Conservation (phyloP, 1,139 yeast genomes). For the Kurtzmaniella quercitrusa region DNA sequence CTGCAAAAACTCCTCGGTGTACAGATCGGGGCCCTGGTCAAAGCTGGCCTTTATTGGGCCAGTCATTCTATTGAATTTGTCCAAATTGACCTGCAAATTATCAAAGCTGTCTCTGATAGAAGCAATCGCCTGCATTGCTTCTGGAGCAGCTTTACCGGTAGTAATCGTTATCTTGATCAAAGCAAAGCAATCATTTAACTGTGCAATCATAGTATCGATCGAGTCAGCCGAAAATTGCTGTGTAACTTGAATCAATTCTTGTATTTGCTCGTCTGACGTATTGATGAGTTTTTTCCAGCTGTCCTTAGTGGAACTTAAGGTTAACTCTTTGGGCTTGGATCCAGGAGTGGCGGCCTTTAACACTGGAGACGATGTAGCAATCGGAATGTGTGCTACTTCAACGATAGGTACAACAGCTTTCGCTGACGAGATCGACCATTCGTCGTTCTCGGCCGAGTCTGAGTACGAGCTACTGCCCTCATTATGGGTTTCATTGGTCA, state of each 20-base stretch:
- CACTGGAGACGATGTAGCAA: conserved; percentile 1
- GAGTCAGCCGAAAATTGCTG: background rate
- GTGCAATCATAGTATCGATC: background rate
- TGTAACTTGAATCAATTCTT: background rate
- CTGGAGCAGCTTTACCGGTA: background rate
- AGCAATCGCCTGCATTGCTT: background rate
- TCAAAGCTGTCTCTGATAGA: background rate
- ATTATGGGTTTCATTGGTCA: too few species aligned
- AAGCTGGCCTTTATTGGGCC: conserved; percentile 2
- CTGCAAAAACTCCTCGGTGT: conserved; percentile 1
- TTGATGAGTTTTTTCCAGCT: background rate
- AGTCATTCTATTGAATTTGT: conserved; percentile 3
- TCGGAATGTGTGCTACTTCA: background rate
- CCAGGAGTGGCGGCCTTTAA: background rate
- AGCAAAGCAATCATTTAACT: background rate
- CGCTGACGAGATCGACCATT: too few species aligned
- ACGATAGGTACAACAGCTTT: too few species aligned
- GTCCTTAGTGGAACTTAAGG: background rate
- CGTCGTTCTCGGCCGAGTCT: too few species aligned
- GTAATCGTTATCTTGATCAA: background rate
- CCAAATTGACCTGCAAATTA: conserved; percentile 3
- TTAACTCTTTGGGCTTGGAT: background rate
- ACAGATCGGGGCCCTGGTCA: conserved; percentile 1
- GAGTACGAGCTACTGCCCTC: too few species aligned
- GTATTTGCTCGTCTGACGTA: background rate